Base-by-base conservation (phyloP, 306 rosid genomes). In the Dryas drummondii region DNA sequence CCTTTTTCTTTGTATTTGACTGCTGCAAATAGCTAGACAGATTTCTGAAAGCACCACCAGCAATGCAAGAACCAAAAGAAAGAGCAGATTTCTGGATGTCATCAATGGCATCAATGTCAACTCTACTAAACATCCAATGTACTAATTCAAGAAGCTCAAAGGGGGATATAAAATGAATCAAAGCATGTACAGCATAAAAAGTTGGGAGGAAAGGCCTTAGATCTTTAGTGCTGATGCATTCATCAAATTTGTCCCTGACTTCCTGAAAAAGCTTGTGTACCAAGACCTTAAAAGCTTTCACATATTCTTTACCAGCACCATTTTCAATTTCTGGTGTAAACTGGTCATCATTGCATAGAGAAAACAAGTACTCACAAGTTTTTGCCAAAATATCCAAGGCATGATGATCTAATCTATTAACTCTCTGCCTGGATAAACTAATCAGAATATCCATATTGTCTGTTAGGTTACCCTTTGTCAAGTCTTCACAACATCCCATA, bases 81-180 rank as follows among this genome's bases (percentile, higher is more conserved):
- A 87, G 59, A 69, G 74, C 82, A 74, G 85, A 76, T 59, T 72
- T 67, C 42, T 16, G 64, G 27, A 41, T 48, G 68, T 80, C 84
- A 81, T 82, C 85, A 63, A 73, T 57, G 52, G 71, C 82, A 54
- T 83, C 85, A 63, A 73, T 57, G 55, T 73, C 82, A 54, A 78
- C 79, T 64, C 85, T 83, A 26, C 48, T 71, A 66, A 94, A 82
- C 86, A 94, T 87, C 98, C 96, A 91, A 75, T 78, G 85, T 54
- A 84, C 98, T 60, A 91, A 80, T 84, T 88, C 91, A 85, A 94
- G 91, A 65, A 94, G 88, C 77, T 83, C 76, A 75, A 91, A 84
- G 37, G 98, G 97, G 78, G 93, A 86, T 78, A 91, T 61, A 80
- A 84, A 94, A 59, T 16, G 72, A 72, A 61, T 75, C 85, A 91